These are phyloP conservation scores for Papiliotrema terrestris DNA, from an alignment of 1,284 basidiomycete species.

Conservation along the genomic window DNA sequence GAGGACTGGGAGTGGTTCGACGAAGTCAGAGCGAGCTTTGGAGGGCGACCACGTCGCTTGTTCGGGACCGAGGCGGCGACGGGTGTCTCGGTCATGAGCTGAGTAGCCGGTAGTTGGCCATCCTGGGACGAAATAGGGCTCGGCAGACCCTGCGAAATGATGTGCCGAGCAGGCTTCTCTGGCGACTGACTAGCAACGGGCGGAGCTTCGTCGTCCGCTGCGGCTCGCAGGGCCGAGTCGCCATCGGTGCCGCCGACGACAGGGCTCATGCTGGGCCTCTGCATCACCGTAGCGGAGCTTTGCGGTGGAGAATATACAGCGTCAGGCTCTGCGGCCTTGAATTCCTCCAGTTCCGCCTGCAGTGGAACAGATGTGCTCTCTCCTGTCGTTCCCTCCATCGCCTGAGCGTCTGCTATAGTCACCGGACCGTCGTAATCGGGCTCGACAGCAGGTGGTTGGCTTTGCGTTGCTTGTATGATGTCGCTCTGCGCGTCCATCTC, in stretches of 20 bases:
- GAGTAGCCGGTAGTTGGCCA: constrained; percentile 1
- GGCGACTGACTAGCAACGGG: not conserved
- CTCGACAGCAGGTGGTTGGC: constrained; percentile 6
- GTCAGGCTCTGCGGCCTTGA: too few species aligned
- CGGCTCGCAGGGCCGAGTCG: constrained; percentile 11
- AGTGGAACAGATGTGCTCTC: too few species aligned
- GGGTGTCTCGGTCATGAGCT: not conserved
- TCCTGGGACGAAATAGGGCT: not conserved
- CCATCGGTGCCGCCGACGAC: constrained; percentile 2
- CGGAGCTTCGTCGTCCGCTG: constrained; percentile 16
- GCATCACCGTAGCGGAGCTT: too few species aligned
- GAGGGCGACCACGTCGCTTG: too few species aligned
- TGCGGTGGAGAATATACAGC: too few species aligned
- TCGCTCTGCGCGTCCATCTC: constrained; percentile 19
- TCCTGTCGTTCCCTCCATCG: too few species aligned
- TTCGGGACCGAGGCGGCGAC: too few species aligned
- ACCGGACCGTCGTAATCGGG: too few species aligned
- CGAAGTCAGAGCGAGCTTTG: too few species aligned
- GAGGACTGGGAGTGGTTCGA: not conserved
- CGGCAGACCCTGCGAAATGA: not conserved
- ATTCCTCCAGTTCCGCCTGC: too few species aligned
- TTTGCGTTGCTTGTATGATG: constrained; percentile 8
- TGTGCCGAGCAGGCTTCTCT: not conserved
- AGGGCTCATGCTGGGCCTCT: not conserved
- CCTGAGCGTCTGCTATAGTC: too few species aligned